Base-by-base conservation (phyloP, 2,329 filamentous ascomycete genomes). In the Ploettnerulaceae sp. region DNA sequence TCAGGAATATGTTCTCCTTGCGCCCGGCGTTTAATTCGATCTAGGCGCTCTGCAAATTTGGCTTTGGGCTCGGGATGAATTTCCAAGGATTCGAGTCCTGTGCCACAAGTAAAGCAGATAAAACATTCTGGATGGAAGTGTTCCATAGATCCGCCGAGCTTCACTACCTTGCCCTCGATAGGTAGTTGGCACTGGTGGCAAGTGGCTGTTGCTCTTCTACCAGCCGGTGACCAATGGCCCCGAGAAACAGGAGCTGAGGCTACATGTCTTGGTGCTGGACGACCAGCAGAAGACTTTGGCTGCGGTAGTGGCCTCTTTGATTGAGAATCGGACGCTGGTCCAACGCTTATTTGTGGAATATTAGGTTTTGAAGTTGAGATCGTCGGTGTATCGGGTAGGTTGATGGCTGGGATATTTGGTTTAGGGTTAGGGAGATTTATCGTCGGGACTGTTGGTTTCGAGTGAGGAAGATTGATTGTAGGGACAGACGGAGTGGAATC, bases 51-150 rank as follows among this genome's bases (percentile, higher is more conserved):
- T 2, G 69, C 69, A 34, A 88, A 85, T 55, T 81, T 77, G 32
- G 74, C 69, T 7, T 89, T 80, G 0, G 93, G 93, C 66, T 98
- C 93, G 0, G 89, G 89, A 57, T 93, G 95, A 66, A 98, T 97
- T 58, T 95, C 93, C 47, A 98, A 86, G 45, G 89, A 91, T 69
- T 98, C 93, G 14, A 98, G 84, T 15, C 82, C 77, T 7, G 90
- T 95, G 22, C 84, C 82, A 65, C 93, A 98, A 50, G 86, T 77
- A 65, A 88, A 85, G 70, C 93, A 98, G 33, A 79, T 76, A 70
- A 98, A 97, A 67, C 93, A 98, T 55, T 89, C 81, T 0, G 93
- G 90, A 59, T 98, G 93, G 65, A 97, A 97, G 15, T 90, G 85
- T 59, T 82, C 76, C 3, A 69, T 61, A 29, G 77, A 74, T 20